Base-by-base conservation (phyloP, 129 eudicot species). In the Glebionis coronaria region DNA sequence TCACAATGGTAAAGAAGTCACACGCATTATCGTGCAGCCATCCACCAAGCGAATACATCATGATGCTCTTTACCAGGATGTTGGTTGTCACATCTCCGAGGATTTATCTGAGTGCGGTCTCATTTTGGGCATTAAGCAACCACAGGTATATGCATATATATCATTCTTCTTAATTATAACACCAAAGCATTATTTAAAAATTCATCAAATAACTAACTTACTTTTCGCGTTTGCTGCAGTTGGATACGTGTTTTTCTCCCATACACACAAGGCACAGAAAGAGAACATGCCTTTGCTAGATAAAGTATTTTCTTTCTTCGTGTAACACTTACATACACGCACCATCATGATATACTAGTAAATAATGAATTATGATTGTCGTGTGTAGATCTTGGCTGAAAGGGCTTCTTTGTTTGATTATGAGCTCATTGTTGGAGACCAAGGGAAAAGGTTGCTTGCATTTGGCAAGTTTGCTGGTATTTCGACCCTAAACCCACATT, bases 221-320 rank as follows among this genome's bases (percentile, higher is more conserved):
- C 11, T 10, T 29, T 69, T 50, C 47, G 12, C 15, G 28, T 31
- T 28, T 71, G 72, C 40, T 81, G 87, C 93, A 94, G 99, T 78
- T 94, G 90, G 97, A 94, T 94, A 94, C 84, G 93, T 90, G n/a
- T 94, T 94, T 76, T 94, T 94, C 82, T 94, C 99, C 40, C 99
- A 94, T 73, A 94, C 99, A 31, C 99, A 94, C 82, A 94, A 94
- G 73, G 99, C 95, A 50, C 99, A 94, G 65, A 94, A 73, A 72
- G 97, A 94, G 79, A 94, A 89, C 65, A 89, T 94, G 95, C 95
- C 93, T 4, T 82, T 94, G 87, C 79, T 89, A 57, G 95, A 94
- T 79, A 89, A 94, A 85, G 99, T 93, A 73, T 35, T 63, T 15
- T 29, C 5, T 29, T 52, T 40, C 28, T 78, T 53, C 63, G 40